Evolutionary conservation across 257 asterid species (phyloP), one percentile per base, ranked within the genome.

Genomic region (Knoxia roxburghii): DNA sequence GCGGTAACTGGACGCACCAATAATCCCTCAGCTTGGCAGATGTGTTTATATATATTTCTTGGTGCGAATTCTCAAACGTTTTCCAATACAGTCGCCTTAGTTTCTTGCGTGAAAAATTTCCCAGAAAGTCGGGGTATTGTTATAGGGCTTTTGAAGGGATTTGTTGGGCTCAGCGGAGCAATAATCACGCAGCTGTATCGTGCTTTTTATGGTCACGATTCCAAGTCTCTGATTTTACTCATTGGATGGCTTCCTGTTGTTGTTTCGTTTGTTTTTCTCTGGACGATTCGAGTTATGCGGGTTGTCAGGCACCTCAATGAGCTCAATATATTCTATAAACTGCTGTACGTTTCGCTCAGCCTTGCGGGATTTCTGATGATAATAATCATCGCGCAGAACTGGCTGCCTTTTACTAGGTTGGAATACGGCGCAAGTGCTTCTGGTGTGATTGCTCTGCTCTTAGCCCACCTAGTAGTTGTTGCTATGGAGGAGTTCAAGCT

Each of bases 1-100:
- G 79, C 89, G 0, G 87, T 83, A 7, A 77, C 87, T 0, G 76
- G 77, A 4, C 65, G 52, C 1, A 75, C 67, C 23, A 48, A 80
- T 2, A 79, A 61, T 20, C 89, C 91, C 1, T 64, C 40, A 0
- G 49, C 83, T 5, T 87, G 95, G 95, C 87, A 81, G 74, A 81
- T 87, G 85, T 85, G 95, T 75, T 30, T 81, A 13, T 87, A 77
- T 41, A 85, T 87, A 11, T 87, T 82, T 30, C 53, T 85, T 0
- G 95, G 95, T 35, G 86, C 95, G 0, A 87, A 81, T 71, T 87
- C 95, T 3, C 95, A 87, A 65, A 70, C 91, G 0, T 85, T 85
- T 62, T 70, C 87, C 0, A 87, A 87, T 67, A 87, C 95, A 0
- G 95, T 86, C 0, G 89, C 86, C 0, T 51, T 87, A 4, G 89